Conservation (phyloP, 1,284 basidiomycete genomes). For the Leucoagaricus sp. region DNA sequence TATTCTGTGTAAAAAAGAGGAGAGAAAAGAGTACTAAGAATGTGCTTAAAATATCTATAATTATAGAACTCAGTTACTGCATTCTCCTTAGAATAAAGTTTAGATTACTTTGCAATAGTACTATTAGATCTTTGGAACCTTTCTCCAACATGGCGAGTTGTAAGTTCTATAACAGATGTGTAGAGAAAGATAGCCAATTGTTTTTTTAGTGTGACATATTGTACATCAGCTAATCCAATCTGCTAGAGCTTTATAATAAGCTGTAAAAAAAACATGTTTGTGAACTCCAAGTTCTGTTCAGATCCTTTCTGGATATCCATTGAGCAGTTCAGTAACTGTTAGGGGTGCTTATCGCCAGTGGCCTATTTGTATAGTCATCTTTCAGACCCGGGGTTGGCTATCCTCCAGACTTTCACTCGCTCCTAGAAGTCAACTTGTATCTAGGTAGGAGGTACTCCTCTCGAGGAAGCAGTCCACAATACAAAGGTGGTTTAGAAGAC, state of each 20-base stretch:
- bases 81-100: not conserved
- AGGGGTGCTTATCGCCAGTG: no score
- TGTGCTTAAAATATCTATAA: conserved; percentile 9
- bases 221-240: no score
- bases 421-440: no score
- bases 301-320: conserved; percentile 23
- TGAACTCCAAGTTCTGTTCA: not conserved
- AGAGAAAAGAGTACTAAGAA: not conserved
- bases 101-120: conserved; percentile 21
- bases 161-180: conserved; percentile 26
- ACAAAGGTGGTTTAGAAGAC: no score
- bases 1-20: conserved; percentile 8
- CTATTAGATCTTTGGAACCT: conserved; percentile 24
- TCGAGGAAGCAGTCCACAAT: no score
- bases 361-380: no score
- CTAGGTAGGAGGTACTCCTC: no score
- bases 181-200: conserved; percentile 32
- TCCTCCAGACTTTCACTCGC: no score
- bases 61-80: not conserved
- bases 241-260: no score
- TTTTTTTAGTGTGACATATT: conserved; percentile 24
- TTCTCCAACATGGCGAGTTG: conserved; percentile 27
- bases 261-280: not conserved
- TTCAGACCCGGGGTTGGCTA: no score
- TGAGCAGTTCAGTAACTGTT: conserved; percentile 26